phyloP scores from a whole-genome alignment of 108 stramenopile genomes.

The Chaetoceros muelleri region DNA sequence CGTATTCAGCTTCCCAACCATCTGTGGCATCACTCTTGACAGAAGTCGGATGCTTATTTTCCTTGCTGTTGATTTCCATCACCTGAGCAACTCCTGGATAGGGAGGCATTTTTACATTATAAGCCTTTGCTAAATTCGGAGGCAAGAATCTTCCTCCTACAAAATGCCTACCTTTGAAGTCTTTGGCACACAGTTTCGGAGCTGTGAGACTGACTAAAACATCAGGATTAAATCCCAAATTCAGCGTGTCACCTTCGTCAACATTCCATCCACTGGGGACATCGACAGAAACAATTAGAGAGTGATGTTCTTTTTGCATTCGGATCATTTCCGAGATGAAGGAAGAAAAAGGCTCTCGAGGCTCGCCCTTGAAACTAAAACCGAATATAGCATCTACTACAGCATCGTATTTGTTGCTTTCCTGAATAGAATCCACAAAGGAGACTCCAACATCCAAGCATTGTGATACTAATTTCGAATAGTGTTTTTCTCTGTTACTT shows the following conservation, averaged over 20 bases:
- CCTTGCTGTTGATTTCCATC: conserved; percentile 32
- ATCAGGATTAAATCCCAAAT: conserved; percentile 57
- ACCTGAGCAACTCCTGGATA: conserved; percentile 68
- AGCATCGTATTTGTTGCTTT: conserved; percentile 7
- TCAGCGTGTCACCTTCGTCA: conserved; percentile 35
- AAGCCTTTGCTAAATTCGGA: conserved; percentile 67
- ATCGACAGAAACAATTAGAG: conserved; percentile 81
- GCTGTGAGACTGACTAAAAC: conserved; percentile 87
- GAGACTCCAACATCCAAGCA: conserved; percentile 73
- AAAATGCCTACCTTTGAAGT: conserved; percentile 80
- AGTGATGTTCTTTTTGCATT: conserved; percentile 15
- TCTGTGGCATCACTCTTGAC: not conserved
- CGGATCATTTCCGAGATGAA: conserved; percentile 54
- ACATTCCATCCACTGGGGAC: conserved; percentile 96
- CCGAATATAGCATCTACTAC: conserved; percentile 98
- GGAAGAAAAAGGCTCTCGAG: conserved; percentile 83
- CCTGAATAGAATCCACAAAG: conserved; percentile 50
- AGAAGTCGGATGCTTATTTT: not conserved
- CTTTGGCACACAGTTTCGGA: conserved; percentile 72
- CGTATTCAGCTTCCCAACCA: conserved; percentile 34
- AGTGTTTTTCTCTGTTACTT: conserved; percentile 36
- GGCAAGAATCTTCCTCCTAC: conserved; percentile 92
- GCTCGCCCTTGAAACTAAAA: conserved; percentile 82
- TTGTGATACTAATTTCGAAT: conserved; percentile 80
- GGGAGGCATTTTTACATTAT: conserved; percentile 69